These are phyloP conservation scores for Flaveria bidentis DNA, from an alignment of 129 eudicot species.

Conservation along the genomic window DNA sequence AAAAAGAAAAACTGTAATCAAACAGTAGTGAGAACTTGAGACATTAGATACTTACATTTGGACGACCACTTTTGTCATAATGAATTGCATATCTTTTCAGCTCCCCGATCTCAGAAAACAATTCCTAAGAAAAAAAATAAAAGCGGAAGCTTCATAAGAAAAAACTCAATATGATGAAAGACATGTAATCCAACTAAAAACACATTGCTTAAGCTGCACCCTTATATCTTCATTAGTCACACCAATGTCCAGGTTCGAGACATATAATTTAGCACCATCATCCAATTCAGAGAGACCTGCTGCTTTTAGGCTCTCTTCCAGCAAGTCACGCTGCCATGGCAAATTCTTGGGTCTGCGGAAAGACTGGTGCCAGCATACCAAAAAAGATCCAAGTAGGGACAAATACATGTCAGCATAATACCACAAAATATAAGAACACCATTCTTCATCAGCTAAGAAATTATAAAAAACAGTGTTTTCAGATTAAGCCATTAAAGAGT, in stretches of 20 bases:
- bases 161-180: conserved; percentile 11
- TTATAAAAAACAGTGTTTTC: conserved; percentile 36
- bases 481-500: background rate
- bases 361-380: conserved; percentile 74
- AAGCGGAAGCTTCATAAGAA: conserved; percentile 33
- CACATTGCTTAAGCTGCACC: conserved; percentile 56
- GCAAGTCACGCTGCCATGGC: conserved; percentile 82
- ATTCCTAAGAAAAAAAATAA: conserved; percentile 61
- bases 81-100: conserved; percentile 91
- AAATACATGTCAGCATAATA: conserved; percentile 63
- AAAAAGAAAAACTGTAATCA: background rate
- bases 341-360: conserved; percentile 67
- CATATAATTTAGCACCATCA: conserved; percentile 62
- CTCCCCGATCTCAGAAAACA: conserved; percentile 91
- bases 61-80: conserved; percentile 75
- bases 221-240: conserved; percentile 93
- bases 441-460: conserved; percentile 47
- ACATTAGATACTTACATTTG: conserved; percentile 66
- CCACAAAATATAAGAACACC: conserved; percentile 42
- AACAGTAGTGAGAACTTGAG: conserved; percentile 1
- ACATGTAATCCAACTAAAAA: conserved; percentile 29
- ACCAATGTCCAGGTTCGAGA: conserved; percentile 85
- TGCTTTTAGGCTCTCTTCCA: conserved; percentile 87
- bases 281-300: conserved; percentile 71
- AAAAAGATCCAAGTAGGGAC: conserved; percentile 47